Evolutionary conservation across 2,329 filamentous ascomycete genomes (phyloP).

Genomic region (Paecilomyces formosus): DNA sequence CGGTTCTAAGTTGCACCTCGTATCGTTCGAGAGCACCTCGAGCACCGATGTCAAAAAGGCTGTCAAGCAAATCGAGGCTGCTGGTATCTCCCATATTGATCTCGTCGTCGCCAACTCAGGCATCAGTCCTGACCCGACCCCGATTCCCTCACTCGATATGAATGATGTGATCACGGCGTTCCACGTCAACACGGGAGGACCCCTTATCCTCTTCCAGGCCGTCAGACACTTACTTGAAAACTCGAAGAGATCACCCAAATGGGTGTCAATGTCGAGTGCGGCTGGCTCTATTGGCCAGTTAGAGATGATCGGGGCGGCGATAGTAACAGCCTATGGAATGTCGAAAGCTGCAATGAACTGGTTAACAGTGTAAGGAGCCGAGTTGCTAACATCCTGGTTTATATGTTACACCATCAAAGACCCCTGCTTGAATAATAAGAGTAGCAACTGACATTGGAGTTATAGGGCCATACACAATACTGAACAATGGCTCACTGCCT

Average conservation of each 20-base stretch:
- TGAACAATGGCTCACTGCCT: slow-evolving; percentile 9
- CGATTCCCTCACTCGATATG: slow-evolving; percentile 8
- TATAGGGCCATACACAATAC: neutral
- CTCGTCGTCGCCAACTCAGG: slow-evolving; percentile 49
- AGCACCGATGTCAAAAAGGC: slow-evolving; percentile 27
- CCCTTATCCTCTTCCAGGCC: slow-evolving; percentile 12
- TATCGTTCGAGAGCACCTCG: slow-evolving; percentile 36
- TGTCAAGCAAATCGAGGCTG: slow-evolving; percentile 19
- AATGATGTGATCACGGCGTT: slow-evolving; percentile 19
- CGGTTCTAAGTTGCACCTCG: slow-evolving; percentile 31
- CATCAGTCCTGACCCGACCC: slow-evolving; percentile 17
- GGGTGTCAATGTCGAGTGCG: slow-evolving; percentile 10
- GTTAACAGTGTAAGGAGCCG: neutral
- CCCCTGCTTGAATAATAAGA: neutral
- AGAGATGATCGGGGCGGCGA: neutral
- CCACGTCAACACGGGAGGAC: slow-evolving; percentile 28
- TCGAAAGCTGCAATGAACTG: neutral
- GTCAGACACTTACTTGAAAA: slow-evolving; percentile 6
- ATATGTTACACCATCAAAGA: neutral
- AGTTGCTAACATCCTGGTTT: too few species aligned
- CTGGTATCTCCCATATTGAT: slow-evolving; percentile 39
- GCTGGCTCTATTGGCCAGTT: neutral
- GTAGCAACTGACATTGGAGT: neutral
- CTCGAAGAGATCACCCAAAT: slow-evolving; percentile 6
- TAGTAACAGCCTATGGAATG: neutral